A percentile compares a stretch with the other conserved stretches of the same genome.
Evolutionary conservation across 495 filamentous ascomycete genomes (phyloP).

Genomic region (Staphylotrichum tortipilum): DNA sequence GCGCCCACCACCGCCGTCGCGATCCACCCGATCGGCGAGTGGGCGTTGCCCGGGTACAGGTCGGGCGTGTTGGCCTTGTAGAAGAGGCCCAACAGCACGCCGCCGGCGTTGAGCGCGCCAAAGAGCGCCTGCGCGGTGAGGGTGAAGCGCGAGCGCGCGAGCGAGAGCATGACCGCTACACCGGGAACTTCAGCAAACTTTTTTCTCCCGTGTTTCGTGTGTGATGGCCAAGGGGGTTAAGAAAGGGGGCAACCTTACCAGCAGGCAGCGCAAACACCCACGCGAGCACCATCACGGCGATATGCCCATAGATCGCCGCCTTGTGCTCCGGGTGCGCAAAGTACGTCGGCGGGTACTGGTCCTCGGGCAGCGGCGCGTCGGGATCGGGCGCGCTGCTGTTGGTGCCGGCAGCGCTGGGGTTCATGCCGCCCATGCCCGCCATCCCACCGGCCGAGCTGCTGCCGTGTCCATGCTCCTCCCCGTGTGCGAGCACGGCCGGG

Average conservation of each 20-base stretch:
- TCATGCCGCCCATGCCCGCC: conserved; percentile 35
- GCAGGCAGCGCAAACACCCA: conserved; percentile 83
- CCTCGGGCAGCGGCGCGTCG: conserved; percentile 33
- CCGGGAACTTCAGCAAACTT: background rate
- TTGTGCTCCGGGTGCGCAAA: conserved; percentile 61
- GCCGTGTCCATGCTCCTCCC: no score
- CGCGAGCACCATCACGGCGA: conserved; percentile 64
- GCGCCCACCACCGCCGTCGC: conserved; percentile 60
- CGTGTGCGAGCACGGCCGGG: no score
- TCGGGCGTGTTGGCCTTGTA: conserved; percentile 82
- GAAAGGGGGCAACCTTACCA: conserved; percentile 42
- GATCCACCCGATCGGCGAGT: conserved; percentile 85
- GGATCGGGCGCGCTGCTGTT: conserved; percentile 32
- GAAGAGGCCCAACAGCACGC: conserved; percentile 60
- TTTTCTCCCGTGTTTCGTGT: no score
- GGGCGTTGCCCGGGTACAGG: conserved; percentile 79
- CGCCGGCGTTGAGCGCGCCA: conserved; percentile 59
- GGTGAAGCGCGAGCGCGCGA: conserved; percentile 68
- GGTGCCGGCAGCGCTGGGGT: no score
- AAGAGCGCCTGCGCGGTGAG: conserved; percentile 70
- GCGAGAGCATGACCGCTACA: conserved; percentile 73
- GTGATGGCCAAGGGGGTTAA: no score
- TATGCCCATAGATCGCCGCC: conserved; percentile 65
- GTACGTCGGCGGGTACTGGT: conserved; percentile 54
- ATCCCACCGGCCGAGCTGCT: background rate